These are phyloP conservation scores for Aspergillus sp. DNA, from an alignment of 2,329 filamentous ascomycete species.

Conservation along the genomic window DNA sequence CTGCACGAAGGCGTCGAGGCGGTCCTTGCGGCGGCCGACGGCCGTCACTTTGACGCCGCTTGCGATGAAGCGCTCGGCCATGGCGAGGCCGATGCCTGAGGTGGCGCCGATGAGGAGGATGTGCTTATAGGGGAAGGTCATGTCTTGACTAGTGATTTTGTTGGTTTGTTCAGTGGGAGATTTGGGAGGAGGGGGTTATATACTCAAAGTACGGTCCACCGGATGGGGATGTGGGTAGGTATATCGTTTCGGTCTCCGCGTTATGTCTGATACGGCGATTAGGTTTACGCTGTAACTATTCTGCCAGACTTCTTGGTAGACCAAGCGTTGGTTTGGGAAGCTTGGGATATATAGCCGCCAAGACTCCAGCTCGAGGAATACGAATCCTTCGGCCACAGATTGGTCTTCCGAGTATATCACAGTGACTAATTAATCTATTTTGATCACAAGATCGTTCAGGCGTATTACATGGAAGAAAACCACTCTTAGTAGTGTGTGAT, in stretches of 20 bases:
- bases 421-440: too few species aligned
- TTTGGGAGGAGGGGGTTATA: too few species aligned
- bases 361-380: too few species aligned
- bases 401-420: too few species aligned
- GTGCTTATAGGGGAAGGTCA: conserved; percentile 57
- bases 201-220: not conserved
- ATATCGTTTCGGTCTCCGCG: not conserved
- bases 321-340: too few species aligned
- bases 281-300: too few species aligned
- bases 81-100: conserved; percentile 52
- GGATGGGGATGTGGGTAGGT: not conserved
- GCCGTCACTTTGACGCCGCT: conserved; percentile 54
- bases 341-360: too few species aligned
- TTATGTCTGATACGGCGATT: not conserved
- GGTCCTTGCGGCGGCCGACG: conserved; percentile 55
- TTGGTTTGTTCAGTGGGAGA: not conserved
- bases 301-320: too few species aligned
- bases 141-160: conserved; percentile 19
- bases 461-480: too few species aligned
- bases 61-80: conserved; percentile 49
- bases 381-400: too few species aligned
- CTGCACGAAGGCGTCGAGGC: conserved; percentile 49
- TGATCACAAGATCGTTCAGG: too few species aligned
- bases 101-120: conserved; percentile 57
- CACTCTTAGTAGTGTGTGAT: too few species aligned